phyloP scores from a whole-genome alignment of 176 grass and related monocot genomes.

The Coix lacrymajobi region DNA sequence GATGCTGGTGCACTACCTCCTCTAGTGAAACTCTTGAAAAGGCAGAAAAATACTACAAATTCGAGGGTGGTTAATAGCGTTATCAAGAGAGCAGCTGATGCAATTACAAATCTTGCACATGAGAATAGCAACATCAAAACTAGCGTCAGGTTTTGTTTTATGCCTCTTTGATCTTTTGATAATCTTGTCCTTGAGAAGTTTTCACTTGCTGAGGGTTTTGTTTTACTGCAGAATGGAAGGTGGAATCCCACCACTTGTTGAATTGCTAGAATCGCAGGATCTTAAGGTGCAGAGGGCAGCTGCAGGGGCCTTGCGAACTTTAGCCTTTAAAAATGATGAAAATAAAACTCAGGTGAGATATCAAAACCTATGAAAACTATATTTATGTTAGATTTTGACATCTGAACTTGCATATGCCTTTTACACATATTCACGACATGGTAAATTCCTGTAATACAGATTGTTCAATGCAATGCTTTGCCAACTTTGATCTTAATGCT shows the following conservation, averaged over 20 bases:
- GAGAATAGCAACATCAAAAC: constrained; percentile 99
- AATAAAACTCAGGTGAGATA: constrained; percentile 79
- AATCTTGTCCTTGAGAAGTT: neutral
- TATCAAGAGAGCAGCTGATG: constrained; percentile 97
- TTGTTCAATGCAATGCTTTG: constrained; percentile 96
- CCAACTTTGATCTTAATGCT: constrained; percentile 99
- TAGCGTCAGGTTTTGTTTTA: constrained; percentile 67
- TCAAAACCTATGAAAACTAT: constrained; percentile 7
- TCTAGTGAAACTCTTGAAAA: constrained; percentile 81
- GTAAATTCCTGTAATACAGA: constrained; percentile 40
- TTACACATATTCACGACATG: neutral
- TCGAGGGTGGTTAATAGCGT: constrained; percentile 82
- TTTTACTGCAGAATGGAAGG: constrained; percentile 76
- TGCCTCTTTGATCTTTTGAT: neutral
- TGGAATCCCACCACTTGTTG: constrained; percentile 96
- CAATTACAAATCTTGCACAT: constrained; percentile 99
- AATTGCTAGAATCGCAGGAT: constrained; percentile 87
- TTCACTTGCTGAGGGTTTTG: constrained; percentile 31
- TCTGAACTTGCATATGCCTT: neutral
- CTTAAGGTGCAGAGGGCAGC: constrained; percentile 98
- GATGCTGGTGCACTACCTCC: constrained; percentile 93
- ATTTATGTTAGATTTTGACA: constrained; percentile 20
- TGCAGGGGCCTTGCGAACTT: constrained; percentile 89
- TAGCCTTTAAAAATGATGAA: constrained; percentile 99
- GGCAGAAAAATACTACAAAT: constrained; percentile 61